Percentiles rank a stretch among this genome's conserved stretches.
Evolutionary conservation across 2,329 filamentous ascomycete species (phyloP).

Genomic region (Paraphaeosphaeria minitans): DNA sequence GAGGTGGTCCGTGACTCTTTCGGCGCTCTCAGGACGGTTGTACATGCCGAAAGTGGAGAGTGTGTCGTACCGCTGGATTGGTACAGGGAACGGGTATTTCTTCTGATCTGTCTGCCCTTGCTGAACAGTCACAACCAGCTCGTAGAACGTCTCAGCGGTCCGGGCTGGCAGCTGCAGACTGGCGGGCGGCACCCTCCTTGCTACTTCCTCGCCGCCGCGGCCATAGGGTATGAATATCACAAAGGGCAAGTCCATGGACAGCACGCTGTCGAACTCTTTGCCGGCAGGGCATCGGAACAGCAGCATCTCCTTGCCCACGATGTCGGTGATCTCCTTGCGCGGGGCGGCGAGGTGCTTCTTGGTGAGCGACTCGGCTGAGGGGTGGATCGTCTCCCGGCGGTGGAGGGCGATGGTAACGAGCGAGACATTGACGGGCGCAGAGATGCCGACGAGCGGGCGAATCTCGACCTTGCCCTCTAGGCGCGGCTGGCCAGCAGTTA

Average conservation of each 20-base stretch:
- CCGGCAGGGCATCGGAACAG: slow-evolving; percentile 85
- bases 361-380: slow-evolving; percentile 89
- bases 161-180: slow-evolving; percentile 88
- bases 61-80: slow-evolving; percentile 91
- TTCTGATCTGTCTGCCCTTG: slow-evolving; percentile 86
- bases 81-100: slow-evolving; percentile 89
- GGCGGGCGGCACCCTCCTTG: slow-evolving; percentile 86
- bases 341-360: slow-evolving; percentile 91
- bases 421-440: slow-evolving; percentile 87
- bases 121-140: slow-evolving; percentile 93
- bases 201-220: slow-evolving; percentile 85
- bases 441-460: slow-evolving; percentile 80
- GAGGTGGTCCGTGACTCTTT: slow-evolving; percentile 84
- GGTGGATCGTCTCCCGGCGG: slow-evolving; percentile 93
- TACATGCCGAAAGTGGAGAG: slow-evolving; percentile 99
- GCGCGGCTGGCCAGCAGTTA: slow-evolving; percentile 69
- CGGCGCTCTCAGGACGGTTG: slow-evolving; percentile 89
- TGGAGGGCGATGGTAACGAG: slow-evolving; percentile 94
- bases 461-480: slow-evolving; percentile 99
- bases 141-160: slow-evolving; percentile 96
- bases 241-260: slow-evolving; percentile 96
- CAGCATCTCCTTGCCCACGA: slow-evolving; percentile 94
- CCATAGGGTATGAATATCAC: slow-evolving; percentile 97
- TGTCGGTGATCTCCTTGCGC: slow-evolving; percentile 85
- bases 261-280: slow-evolving; percentile 83